Conservation (phyloP, 2,329 filamentous ascomycete genomes). For the Colletotrichum camelliae region DNA sequence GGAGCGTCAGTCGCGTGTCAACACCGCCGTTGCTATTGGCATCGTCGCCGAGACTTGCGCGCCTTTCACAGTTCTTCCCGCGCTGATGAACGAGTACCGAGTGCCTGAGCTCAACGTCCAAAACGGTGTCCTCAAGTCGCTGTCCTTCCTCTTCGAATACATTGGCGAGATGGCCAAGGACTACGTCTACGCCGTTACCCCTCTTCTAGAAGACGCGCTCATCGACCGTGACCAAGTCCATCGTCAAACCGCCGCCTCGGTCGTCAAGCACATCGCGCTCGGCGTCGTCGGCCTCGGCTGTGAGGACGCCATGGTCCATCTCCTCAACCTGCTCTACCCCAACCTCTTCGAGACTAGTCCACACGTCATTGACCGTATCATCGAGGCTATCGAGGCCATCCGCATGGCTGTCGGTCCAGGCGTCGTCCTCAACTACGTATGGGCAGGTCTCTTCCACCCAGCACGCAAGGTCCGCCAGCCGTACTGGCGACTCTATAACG, state of each 20-base stretch:
- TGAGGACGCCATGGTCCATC: constrained; percentile 97
- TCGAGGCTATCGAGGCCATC: constrained; percentile 96
- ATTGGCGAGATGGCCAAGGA: constrained; percentile 99
- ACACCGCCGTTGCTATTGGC: constrained; percentile 96
- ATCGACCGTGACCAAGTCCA: constrained; percentile 99
- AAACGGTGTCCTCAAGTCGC: constrained; percentile 95
- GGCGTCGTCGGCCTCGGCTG: constrained; percentile 97
- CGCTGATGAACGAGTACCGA: constrained; percentile 98
- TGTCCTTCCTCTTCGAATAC: constrained; percentile 98
- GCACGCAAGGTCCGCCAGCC: constrained; percentile 92
- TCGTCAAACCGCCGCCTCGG: constrained; percentile 92
- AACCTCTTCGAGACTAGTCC: constrained; percentile 98
- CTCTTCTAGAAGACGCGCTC: constrained; percentile 92
- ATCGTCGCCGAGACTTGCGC: constrained; percentile 99
- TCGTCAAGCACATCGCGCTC: constrained; percentile 97
- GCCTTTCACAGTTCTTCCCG: constrained; percentile 97
- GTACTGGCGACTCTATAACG: constrained; percentile 97
- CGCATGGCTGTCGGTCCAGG: constrained; percentile 92
- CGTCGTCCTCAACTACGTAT: constrained; percentile 95
- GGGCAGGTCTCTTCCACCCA: constrained; percentile 96
- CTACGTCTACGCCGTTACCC: constrained; percentile 97
- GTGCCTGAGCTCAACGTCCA: constrained; percentile 98
- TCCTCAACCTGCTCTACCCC: constrained; percentile 94
- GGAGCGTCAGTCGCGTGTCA: constrained; percentile 97
- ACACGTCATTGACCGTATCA: constrained; percentile 97